Evolutionary conservation across 1,284 basidiomycete genomes (phyloP).

Genomic region (Tetrapyrgos nigripes): DNA sequence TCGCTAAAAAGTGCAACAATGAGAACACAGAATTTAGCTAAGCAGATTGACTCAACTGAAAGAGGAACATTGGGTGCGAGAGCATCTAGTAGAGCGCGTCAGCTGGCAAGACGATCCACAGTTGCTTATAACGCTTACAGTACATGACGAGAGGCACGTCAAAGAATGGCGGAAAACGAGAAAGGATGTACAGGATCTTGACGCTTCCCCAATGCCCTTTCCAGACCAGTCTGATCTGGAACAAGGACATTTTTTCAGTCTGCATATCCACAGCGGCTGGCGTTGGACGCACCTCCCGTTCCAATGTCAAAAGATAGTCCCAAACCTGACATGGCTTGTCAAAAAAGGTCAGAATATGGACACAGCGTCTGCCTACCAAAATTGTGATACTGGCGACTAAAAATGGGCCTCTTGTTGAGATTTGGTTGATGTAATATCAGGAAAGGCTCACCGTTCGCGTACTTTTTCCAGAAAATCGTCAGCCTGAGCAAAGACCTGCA

Average conservation of each 20-base stretch:
- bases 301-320: not conserved
- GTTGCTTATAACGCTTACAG: conserved; percentile 1
- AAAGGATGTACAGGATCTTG: conserved; percentile 18
- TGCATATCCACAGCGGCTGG: not conserved
- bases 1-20: too few species aligned
- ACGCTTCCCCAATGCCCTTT: conserved; percentile 12
- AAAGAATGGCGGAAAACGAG: conserved; percentile 18
- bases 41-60: not conserved
- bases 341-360: not conserved
- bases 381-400: not conserved
- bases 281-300: not conserved
- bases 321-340: not conserved
- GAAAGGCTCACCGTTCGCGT: not conserved
- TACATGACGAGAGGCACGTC: conserved; percentile 19
- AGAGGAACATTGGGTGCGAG: not conserved
- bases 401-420: not conserved
- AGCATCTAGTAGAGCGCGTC: not conserved
- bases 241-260: not conserved
- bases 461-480: not conserved
- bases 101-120: not conserved
- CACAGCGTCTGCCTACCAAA: not conserved
- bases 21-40: not conserved
- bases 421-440: too few species aligned
- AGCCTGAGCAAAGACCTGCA: not conserved
- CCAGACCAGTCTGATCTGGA: not conserved